These are phyloP conservation scores for Salix purpurea DNA, from an alignment of 345 rosid genomes.

Conservation along the genomic window DNA sequence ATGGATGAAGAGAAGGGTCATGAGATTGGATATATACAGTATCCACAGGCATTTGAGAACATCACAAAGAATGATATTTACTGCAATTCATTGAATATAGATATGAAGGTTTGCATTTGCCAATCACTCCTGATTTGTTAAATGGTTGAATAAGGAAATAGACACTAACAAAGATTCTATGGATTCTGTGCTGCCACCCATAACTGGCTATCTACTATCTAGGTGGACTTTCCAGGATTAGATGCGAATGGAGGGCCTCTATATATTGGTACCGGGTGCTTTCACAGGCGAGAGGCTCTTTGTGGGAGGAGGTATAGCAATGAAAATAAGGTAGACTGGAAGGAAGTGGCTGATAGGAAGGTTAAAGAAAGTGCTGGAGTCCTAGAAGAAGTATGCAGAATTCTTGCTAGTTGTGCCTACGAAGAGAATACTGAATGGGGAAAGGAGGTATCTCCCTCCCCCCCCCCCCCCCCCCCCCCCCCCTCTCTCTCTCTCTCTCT, in stretches of 20 bases:
- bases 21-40: slow-evolving; percentile 68
- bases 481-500: no score
- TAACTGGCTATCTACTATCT: slow-evolving; percentile 15
- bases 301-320: slow-evolving; percentile 37
- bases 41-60: slow-evolving; percentile 50
- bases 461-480: no score
- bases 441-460: slow-evolving; percentile 38
- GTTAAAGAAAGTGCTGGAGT: slow-evolving; percentile 10
- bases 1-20: slow-evolving; percentile 60
- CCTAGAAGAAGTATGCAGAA: slow-evolving; percentile 34
- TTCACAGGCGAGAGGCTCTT: slow-evolving; percentile 71
- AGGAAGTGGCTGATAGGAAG: slow-evolving; percentile 7
- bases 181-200: no score
- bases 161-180: no score
- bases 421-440: slow-evolving; percentile 72
- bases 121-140: not conserved
- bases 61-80: slow-evolving; percentile 57
- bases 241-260: slow-evolving; percentile 70
- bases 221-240: slow-evolving; percentile 60
- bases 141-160: no score
- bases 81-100: slow-evolving; percentile 14
- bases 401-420: slow-evolving; percentile 56
- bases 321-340: slow-evolving; percentile 23
- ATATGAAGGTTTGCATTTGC: slow-evolving; percentile 16
- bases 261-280: slow-evolving; percentile 70